These are phyloP conservation scores for Flaveria bidentis DNA, from an alignment of 129 eudicot species.

Conservation along the genomic window DNA sequence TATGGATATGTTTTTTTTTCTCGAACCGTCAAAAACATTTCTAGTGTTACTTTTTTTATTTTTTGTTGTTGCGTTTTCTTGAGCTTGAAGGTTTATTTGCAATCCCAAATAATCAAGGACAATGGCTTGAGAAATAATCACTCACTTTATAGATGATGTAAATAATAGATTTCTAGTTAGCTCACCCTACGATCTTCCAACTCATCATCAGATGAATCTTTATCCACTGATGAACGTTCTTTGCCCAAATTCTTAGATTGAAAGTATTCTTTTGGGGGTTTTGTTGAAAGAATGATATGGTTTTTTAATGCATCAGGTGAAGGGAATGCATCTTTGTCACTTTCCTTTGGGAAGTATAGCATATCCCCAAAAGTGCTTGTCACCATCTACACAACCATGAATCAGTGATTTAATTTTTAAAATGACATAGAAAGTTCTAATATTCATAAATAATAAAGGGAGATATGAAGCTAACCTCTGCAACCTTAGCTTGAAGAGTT, in stretches of 20 bases:
- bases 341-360: slow-evolving; percentile 61
- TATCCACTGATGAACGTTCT: slow-evolving; percentile 28
- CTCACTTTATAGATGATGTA: neutral
- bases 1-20: neutral
- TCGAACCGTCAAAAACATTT: neutral
- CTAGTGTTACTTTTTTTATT: neutral
- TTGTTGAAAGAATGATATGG: slow-evolving; percentile 71
- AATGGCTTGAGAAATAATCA: neutral
- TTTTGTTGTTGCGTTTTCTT: neutral
- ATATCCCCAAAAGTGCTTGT: slow-evolving; percentile 60
- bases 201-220: slow-evolving; percentile 49
- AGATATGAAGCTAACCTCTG: slow-evolving; percentile 61
- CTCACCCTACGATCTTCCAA: slow-evolving; percentile 45
- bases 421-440: neutral
- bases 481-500: slow-evolving; percentile 80
- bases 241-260: slow-evolving; percentile 40
- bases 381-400: slow-evolving; percentile 51
- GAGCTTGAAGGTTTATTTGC: slow-evolving; percentile 12
- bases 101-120: neutral
- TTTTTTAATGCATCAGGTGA: slow-evolving; percentile 65
- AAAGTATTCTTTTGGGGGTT: slow-evolving; percentile 88
- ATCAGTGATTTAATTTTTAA: neutral
- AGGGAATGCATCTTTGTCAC: slow-evolving; percentile 57
- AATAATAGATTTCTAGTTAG: slow-evolving; percentile 7
- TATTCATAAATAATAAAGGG: neutral